A percentile compares a stretch with the other conserved stretches of the same genome.
Conservation (phyloP, 768 basidiomycete species). For the Suillus plorans region DNA sequence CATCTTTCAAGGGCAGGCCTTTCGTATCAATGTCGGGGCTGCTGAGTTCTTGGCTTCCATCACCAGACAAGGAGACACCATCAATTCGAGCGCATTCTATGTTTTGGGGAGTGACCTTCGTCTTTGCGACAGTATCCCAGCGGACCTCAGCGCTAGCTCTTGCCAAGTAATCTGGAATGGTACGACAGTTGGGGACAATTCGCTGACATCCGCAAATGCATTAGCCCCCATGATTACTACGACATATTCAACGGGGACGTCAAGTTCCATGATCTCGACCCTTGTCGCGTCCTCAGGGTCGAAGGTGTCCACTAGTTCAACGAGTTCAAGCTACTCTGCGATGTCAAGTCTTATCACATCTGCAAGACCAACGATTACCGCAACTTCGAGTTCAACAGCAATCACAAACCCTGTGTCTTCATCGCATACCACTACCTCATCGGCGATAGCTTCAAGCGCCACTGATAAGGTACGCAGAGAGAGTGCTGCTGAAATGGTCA, state of each 20-base stretch:
- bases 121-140: constrained; percentile 57
- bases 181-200: constrained; percentile 16
- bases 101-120: constrained; percentile 51
- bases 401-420: neutral
- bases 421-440: neutral
- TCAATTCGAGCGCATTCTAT: constrained; percentile 41
- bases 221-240: neutral
- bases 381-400: neutral
- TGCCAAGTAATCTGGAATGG: constrained; percentile 63
- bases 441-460: neutral
- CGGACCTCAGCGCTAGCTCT: constrained; percentile 24
- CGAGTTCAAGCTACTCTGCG: neutral
- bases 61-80: constrained; percentile 47
- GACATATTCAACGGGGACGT: neutral
- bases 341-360: neutral
- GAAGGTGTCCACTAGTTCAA: neutral
- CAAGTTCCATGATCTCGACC: neutral
- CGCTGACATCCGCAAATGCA: neutral
- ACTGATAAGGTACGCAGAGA: neutral
- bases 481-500: neutral
- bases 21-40: constrained; percentile 61
- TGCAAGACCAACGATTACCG: neutral
- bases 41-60: constrained; percentile 52
- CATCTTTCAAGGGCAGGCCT: constrained; percentile 65
- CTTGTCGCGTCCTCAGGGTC: neutral